These are phyloP conservation scores for Omphalotus guepiniiformis DNA, from an alignment of 768 basidiomycete genomes.

Conservation along the genomic window DNA sequence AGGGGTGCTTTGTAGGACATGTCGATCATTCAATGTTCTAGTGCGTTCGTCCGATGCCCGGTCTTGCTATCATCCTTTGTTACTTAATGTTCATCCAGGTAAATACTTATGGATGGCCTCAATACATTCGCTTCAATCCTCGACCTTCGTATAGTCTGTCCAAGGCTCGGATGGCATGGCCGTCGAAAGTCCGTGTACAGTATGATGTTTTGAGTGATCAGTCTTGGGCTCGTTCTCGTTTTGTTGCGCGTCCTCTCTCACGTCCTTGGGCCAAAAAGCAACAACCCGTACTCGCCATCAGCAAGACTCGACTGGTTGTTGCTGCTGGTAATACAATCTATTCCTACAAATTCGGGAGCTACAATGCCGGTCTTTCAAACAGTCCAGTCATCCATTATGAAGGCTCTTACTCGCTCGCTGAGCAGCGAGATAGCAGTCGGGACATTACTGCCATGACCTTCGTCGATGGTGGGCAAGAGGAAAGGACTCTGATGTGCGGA, in stretches of 20 bases:
- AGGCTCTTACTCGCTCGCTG: conserved; percentile 36
- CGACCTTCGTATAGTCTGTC: conserved; percentile 52
- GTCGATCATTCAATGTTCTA: conserved; percentile 33
- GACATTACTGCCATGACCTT: conserved; percentile 57
- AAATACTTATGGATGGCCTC: conserved; percentile 56
- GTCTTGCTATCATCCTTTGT: conserved; percentile 3
- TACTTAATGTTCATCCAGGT: conserved; percentile 38
- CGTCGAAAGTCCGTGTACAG: conserved; percentile 35
- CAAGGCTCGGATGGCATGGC: conserved; percentile 41
- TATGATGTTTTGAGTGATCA: conserved; percentile 51
- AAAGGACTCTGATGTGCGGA: conserved; percentile 47
- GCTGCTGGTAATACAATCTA: conserved; percentile 57
- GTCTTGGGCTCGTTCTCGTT: conserved; percentile 45
- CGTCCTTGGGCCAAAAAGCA: conserved; percentile 52
- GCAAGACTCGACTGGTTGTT: conserved; percentile 50
- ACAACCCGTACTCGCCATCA: conserved; percentile 56
- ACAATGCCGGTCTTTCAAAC: conserved; percentile 17
- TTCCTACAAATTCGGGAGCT: conserved; percentile 46
- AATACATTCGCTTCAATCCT: conserved; percentile 44
- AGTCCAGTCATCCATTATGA: conserved; percentile 47
- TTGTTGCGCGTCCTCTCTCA: conserved; percentile 63
- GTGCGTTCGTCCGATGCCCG: conserved; percentile 32
- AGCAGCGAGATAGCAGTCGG: conserved; percentile 27
- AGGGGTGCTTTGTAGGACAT: conserved; percentile 34
- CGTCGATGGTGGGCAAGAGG: conserved; percentile 37